Base-by-base conservation (phyloP, 148 eudicot genomes). In the Euryodendron excelsum region DNA sequence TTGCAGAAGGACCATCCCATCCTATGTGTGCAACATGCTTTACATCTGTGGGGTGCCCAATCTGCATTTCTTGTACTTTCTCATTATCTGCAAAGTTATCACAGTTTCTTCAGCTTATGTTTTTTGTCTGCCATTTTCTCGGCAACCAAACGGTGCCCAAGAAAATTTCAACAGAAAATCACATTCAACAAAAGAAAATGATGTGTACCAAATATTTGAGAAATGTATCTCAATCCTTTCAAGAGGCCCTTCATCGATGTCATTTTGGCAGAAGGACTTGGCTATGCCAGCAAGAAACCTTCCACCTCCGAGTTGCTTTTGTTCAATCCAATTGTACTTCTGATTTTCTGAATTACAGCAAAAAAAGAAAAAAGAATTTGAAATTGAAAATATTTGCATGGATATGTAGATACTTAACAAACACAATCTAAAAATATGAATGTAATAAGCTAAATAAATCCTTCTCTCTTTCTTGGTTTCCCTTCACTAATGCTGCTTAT, bases 1-100 rank as follows among this genome's bases (percentile, higher is more conserved):
- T 81, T 52, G 80, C 71, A 52, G 84, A 77, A 20, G 84, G 72
- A 45, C 84, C 84, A 62, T 81, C 84, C 76, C 21, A 27, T 53
- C 84, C 84, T 63, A 81, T 81, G 41, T 81, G 84, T 72, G 84
- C 80, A 63, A 81, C 80, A 72, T 81, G 84, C 65, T 81, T 81
- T 64, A 81, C 84, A 59, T 81, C 80, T 58, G 84, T 81, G 61
- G 84, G 84, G 25, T 12, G 4, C 21, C 84, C 84, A 61, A 81
- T 81, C 68, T 71, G 47, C 15, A 81, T 71, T 64, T 81, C 84
- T 72, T 81, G 69, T 76, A 69, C 77, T 72, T 81, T 81, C 25
- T 81, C 84, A 64, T 13, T 76, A 3, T 76, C 79, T 76, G 79
- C 80, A 70, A 41, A 69, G 0, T 69, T 34, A 28, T 41, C 27